Conservation (phyloP, 805 yeast genomes). For the Candida saitoana region DNA sequence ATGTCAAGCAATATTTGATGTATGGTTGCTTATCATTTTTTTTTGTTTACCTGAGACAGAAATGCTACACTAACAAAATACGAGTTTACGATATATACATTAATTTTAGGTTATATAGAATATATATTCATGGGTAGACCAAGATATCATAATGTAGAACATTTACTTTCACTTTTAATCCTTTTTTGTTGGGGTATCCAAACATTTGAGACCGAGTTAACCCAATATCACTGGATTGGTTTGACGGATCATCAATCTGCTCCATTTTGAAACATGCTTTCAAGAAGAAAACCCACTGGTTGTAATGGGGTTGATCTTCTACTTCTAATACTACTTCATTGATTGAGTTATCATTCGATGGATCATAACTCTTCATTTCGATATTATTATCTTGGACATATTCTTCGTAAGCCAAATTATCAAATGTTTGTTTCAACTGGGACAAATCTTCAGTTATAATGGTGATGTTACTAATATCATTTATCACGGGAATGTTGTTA, state of each 20-base stretch:
- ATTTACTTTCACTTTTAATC: background rate
- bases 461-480: constrained; percentile 1
- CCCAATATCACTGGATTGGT: constrained; percentile 2
- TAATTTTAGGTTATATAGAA: background rate
- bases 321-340: background rate
- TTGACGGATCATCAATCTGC: background rate
- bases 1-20: background rate
- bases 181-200: background rate
- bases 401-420: constrained; percentile 3
- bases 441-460: background rate
- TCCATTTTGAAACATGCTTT: constrained; percentile 5
- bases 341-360: background rate
- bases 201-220: constrained; percentile 2
- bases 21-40: background rate
- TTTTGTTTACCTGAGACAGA: background rate
- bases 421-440: background rate
- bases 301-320: constrained; percentile 1
- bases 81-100: background rate
- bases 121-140: background rate
- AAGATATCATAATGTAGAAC: background rate
- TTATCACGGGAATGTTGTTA: background rate
- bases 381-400: constrained; percentile 1
- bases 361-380: background rate
- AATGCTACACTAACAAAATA: background rate
- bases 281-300: constrained; percentile 5